Conservation (phyloP, 2,329 filamentous ascomycete species). For the Fusarium sp. region DNA sequence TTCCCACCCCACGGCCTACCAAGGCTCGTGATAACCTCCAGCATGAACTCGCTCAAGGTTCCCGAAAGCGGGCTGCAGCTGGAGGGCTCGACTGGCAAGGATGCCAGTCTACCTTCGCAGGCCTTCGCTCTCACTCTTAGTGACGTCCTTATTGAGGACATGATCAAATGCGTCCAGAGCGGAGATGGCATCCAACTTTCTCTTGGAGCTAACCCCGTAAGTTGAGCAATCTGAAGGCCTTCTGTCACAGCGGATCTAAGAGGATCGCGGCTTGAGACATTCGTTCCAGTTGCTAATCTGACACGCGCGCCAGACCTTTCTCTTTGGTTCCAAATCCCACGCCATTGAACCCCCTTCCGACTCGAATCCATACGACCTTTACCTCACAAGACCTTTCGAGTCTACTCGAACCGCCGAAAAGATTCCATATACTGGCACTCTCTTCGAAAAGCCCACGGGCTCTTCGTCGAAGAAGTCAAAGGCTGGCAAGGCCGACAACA, state of each 20-base stretch:
- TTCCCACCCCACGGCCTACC: constrained; percentile 47
- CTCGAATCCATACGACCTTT: constrained; percentile 68
- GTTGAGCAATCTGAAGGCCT: constrained; percentile 49
- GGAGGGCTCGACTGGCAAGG: constrained; percentile 62
- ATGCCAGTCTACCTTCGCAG: constrained; percentile 63
- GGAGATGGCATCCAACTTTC: constrained; percentile 69
- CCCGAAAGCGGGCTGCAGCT: constrained; percentile 70
- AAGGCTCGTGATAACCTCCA: constrained; percentile 49
- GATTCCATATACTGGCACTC: constrained; percentile 65
- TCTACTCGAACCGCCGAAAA: constrained; percentile 61
- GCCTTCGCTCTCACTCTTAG: constrained; percentile 70
- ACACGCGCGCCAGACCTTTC: constrained; percentile 60
- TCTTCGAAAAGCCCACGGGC: constrained; percentile 60
- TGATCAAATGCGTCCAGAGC: constrained; percentile 71
- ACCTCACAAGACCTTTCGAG: constrained; percentile 65
- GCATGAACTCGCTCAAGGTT: constrained; percentile 68
- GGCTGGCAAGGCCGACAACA: constrained; percentile 51
- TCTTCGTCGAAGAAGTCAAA: constrained; percentile 42
- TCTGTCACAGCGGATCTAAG: background rate
- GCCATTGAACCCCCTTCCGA: constrained; percentile 60
- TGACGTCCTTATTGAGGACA: constrained; percentile 70
- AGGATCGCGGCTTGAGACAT: constrained; percentile 1
- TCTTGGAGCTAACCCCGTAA: constrained; percentile 71
- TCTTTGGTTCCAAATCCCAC: constrained; percentile 66
- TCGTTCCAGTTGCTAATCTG: constrained; percentile 33